phyloP scores from a whole-genome alignment of 352 stramenopile genomes.

The Globisporangium lucens region DNA sequence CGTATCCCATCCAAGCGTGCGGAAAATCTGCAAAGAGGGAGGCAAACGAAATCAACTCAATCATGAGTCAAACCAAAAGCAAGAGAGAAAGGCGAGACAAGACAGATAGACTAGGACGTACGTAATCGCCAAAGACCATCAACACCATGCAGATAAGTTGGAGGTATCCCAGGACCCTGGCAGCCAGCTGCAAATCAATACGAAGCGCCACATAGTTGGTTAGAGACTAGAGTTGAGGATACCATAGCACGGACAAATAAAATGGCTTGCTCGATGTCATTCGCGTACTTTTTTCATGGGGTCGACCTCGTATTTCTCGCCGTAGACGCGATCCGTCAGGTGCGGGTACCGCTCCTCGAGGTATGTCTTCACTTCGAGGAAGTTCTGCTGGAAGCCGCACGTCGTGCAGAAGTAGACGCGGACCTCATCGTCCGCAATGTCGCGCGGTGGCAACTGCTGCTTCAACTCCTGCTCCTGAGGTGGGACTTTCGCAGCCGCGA shows the following conservation, averaged over 20 bases:
- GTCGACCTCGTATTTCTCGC: conserved; percentile 58
- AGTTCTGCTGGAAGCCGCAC: conserved; percentile 83
- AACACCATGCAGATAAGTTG: conserved; percentile 54
- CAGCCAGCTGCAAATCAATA: conserved; percentile 30
- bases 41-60: not conserved
- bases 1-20: conserved; percentile 38
- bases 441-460: conserved; percentile 10
- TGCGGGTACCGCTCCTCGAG: conserved; percentile 76
- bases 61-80: not conserved
- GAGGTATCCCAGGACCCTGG: conserved; percentile 40
- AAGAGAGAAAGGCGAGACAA: not conserved
- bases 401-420: conserved; percentile 66
- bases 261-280: not conserved
- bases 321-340: conserved; percentile 58
- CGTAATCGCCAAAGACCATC: conserved; percentile 61
- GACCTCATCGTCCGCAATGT: conserved; percentile 61
- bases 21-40: conserved; percentile 35
- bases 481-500: not conserved
- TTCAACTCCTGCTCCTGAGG: conserved; percentile 12
- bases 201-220: not conserved
- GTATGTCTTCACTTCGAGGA: conserved; percentile 58
- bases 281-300: conserved; percentile 36
- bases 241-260: not conserved
- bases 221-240: not conserved
- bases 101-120: conserved; percentile 22